A percentile compares a stretch with the other conserved stretches of the same genome.
These are phyloP conservation scores for Penicillium lagena DNA, from an alignment of 495 filamentous ascomycete species.

Conservation along the genomic window DNA sequence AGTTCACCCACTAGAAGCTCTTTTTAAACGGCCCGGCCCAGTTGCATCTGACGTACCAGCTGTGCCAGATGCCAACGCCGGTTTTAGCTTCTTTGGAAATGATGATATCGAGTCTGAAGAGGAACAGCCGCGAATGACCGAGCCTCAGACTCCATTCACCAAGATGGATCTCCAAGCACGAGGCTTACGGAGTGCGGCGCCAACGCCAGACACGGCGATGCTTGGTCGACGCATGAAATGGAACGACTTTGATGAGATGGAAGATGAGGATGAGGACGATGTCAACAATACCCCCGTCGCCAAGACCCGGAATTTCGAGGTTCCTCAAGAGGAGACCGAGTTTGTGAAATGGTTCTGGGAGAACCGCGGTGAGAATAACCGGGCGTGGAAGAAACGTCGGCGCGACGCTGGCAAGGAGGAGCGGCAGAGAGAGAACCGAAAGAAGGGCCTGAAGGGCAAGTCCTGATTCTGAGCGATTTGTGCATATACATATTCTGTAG, in stretches of 20 bases:
- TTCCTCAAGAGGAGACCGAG: conserved; percentile 46
- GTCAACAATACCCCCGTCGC: conserved; percentile 25
- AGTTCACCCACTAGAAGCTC: conserved; percentile 79
- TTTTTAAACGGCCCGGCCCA: conserved; percentile 69
- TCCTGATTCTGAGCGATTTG: conserved; percentile 14
- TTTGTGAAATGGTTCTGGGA: conserved; percentile 94
- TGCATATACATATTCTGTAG: background rate
- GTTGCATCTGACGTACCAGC: conserved; percentile 25
- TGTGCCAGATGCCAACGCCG: conserved; percentile 38
- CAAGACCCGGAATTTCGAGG: conserved; percentile 19
- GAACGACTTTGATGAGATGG: conserved; percentile 10
- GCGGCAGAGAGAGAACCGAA: conserved; percentile 76
- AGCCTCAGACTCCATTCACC: conserved; percentile 75
- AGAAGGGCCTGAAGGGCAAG: conserved; percentile 44
- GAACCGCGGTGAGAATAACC: conserved; percentile 79
- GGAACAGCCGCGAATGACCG: conserved; percentile 27
- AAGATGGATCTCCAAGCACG: conserved; percentile 69
- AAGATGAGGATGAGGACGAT: conserved; percentile 27
- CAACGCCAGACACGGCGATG: conserved; percentile 90
- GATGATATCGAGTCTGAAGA: conserved; percentile 46
- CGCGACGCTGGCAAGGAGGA: conserved; percentile 79
- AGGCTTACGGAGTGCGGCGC: conserved; percentile 74
- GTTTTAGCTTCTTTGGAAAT: conserved; percentile 59
- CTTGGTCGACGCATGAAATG: conserved; percentile 37
- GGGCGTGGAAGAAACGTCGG: conserved; percentile 82